These are phyloP conservation scores for Heliamphora exappendiculata DNA, from an alignment of 148 eudicot species.

Conservation along the genomic window DNA sequence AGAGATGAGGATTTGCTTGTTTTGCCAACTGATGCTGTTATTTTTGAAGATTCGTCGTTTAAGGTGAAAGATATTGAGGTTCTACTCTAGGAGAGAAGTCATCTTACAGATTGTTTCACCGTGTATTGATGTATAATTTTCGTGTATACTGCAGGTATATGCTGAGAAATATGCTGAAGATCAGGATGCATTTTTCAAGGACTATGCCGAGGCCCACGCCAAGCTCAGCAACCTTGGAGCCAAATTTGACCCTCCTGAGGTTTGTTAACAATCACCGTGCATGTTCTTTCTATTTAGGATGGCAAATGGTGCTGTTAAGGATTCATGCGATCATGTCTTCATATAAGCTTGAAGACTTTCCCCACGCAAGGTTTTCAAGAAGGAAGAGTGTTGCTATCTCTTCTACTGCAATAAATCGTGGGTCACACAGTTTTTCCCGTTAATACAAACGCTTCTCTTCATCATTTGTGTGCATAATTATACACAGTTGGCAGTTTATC, in stretches of 20 bases:
- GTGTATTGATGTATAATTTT: constrained; percentile 3
- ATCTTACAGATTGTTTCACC: neutral
- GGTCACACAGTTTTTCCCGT: neutral
- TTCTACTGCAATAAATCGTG: neutral
- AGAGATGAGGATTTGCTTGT: constrained; percentile 86
- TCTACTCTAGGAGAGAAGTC: neutral
- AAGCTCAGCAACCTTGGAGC: constrained; percentile 95
- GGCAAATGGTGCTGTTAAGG: neutral
- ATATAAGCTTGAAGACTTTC: neutral
- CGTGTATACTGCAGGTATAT: constrained; percentile 43
- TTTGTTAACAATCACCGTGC: constrained; percentile 21
- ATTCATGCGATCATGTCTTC: neutral
- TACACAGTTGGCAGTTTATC: neutral
- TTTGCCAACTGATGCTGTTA: constrained; percentile 95
- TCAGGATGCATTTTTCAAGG: constrained; percentile 76
- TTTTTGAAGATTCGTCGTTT: constrained; percentile 91
- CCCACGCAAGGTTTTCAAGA: neutral
- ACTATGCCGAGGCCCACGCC: constrained; percentile 97
- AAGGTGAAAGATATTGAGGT: constrained; percentile 47
- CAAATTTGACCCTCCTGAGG: constrained; percentile 94
- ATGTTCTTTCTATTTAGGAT: neutral
- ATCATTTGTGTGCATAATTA: neutral
- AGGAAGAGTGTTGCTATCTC: neutral
- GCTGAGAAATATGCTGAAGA: constrained; percentile 96
- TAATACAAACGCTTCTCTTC: neutral